These are phyloP conservation scores for Escallonia rubra DNA, from an alignment of 129 eudicot species.

Conservation along the genomic window DNA sequence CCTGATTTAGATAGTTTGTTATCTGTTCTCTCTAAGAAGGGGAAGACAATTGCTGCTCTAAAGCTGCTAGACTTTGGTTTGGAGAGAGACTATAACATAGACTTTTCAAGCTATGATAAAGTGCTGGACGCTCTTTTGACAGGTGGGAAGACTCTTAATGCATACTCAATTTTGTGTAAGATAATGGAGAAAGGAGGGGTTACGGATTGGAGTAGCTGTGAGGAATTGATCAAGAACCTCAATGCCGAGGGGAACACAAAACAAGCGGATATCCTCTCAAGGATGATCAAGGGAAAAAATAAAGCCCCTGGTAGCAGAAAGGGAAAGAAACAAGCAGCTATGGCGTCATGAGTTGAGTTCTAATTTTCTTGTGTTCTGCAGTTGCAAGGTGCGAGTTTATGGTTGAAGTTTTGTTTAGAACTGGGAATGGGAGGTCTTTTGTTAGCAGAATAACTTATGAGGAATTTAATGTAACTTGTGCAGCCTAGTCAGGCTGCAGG, in stretches of 20 bases:
- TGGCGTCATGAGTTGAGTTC: slow-evolving; percentile 17
- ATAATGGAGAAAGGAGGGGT: slow-evolving; percentile 76
- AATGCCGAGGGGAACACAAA: slow-evolving; percentile 77
- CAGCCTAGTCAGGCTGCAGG: slow-evolving; percentile 7
- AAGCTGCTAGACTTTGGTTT: slow-evolving; percentile 75
- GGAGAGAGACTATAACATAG: slow-evolving; percentile 62
- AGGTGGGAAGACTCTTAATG: slow-evolving; percentile 84
- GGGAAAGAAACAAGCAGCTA: slow-evolving; percentile 51
- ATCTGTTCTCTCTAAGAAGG: slow-evolving; percentile 67
- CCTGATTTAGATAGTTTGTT: slow-evolving; percentile 57
- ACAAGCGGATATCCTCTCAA: slow-evolving; percentile 73
- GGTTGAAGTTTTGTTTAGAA: slow-evolving; percentile 10
- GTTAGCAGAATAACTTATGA: slow-evolving; percentile 20
- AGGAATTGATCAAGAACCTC: slow-evolving; percentile 69
- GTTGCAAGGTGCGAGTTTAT: slow-evolving; percentile 12
- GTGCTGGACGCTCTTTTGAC: slow-evolving; percentile 79
- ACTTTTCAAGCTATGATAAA: slow-evolving; percentile 63
- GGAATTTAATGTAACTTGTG: slow-evolving; percentile 20
- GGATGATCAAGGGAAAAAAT: slow-evolving; percentile 58
- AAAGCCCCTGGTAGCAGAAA: slow-evolving; percentile 39
- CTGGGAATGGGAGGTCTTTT: background rate
- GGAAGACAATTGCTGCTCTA: slow-evolving; percentile 71
- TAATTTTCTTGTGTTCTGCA: background rate
- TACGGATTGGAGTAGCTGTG: slow-evolving; percentile 55
- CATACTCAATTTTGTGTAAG: slow-evolving; percentile 77